Conservation (phyloP, 345 rosid species). For the Populus deltoides region DNA sequence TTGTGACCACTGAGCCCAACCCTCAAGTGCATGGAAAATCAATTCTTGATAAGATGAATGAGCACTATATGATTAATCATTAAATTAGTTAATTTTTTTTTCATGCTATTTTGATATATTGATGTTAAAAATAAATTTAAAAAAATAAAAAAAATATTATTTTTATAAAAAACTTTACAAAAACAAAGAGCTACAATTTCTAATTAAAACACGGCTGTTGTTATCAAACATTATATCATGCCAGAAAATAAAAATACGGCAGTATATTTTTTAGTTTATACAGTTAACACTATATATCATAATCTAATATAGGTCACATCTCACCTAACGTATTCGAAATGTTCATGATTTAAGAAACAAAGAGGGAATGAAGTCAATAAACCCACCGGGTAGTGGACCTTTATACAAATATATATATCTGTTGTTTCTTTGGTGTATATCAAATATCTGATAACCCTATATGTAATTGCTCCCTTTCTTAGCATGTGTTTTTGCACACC, state of each 20-base stretch:
- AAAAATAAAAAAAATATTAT: no score
- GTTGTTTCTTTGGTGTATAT: background rate
- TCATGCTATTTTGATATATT: no score
- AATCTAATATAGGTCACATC: slow-evolving; percentile 14
- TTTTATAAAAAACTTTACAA: no score
- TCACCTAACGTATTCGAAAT: slow-evolving; percentile 8
- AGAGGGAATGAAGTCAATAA: slow-evolving; percentile 15
- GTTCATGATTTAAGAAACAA: background rate
- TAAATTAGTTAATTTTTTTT: rapidly evolving
- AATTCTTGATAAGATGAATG: no score
- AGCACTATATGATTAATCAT: no score
- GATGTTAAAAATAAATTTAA: no score
- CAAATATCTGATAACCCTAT: background rate
- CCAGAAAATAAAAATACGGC: background rate
- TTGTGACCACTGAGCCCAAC: no score
- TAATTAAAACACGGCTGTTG: background rate
- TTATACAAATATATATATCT: background rate
- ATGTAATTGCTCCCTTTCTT: no score
- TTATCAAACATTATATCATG: background rate
- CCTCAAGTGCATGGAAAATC: no score
- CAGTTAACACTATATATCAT: background rate
- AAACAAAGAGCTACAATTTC: no score
- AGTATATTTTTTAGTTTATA: background rate
- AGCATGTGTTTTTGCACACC: no score
- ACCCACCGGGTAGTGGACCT: slow-evolving; percentile 7